Conservation (phyloP, 495 filamentous ascomycete genomes). For the Daldinia childiae region DNA sequence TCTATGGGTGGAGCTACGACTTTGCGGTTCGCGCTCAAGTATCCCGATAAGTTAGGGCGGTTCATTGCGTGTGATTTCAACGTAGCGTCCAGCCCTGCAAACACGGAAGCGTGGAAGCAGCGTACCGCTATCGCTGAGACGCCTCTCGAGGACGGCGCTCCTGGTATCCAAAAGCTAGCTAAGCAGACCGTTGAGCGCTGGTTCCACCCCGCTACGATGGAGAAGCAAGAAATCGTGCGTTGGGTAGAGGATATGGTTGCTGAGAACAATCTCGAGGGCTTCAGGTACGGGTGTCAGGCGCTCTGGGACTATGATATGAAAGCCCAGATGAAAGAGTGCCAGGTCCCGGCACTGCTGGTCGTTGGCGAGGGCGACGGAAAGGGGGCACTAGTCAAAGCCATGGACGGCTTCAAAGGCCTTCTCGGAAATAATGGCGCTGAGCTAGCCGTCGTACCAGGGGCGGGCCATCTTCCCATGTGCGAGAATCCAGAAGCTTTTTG, state of each 20-base stretch:
- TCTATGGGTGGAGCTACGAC: slow-evolving; percentile 80
- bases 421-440: slow-evolving; percentile 62
- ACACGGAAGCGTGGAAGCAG: slow-evolving; percentile 79
- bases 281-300: slow-evolving; percentile 73
- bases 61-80: slow-evolving; percentile 85
- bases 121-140: slow-evolving; percentile 73
- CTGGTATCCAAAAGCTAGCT: slow-evolving; percentile 68
- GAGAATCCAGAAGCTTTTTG: slow-evolving; percentile 75
- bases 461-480: slow-evolving; percentile 85
- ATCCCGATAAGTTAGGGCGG: slow-evolving; percentile 64
- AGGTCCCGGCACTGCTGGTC: slow-evolving; percentile 70
- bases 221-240: slow-evolving; percentile 62
- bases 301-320: slow-evolving; percentile 80
- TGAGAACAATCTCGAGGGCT: slow-evolving; percentile 73
- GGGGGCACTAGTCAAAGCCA: slow-evolving; percentile 77
- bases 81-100: slow-evolving; percentile 69
- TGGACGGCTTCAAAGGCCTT: slow-evolving; percentile 73
- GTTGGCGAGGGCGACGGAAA: slow-evolving; percentile 72
- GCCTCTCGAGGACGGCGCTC: slow-evolving; percentile 57
- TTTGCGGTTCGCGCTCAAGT: slow-evolving; percentile 72
- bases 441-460: slow-evolving; percentile 68
- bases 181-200: slow-evolving; percentile 74
- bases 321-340: slow-evolving; percentile 65
- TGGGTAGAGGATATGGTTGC: slow-evolving; percentile 64
- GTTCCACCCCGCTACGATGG: slow-evolving; percentile 70